Conservation (phyloP, 108 stramenopile species). For the Nitzschia putrida region DNA sequence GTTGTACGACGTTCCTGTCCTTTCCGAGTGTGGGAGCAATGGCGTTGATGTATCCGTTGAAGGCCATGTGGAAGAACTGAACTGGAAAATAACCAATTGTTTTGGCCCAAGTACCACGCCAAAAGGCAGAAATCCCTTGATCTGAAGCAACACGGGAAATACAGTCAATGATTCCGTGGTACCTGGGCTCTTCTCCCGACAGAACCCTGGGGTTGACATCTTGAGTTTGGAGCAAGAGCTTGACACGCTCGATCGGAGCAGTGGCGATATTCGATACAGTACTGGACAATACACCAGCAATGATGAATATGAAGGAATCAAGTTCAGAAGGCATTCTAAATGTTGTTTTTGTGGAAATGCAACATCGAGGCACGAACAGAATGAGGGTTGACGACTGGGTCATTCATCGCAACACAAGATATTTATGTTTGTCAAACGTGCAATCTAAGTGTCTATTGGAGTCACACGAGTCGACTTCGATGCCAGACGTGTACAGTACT, state of each 20-base stretch:
- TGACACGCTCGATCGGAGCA: constrained; percentile 99
- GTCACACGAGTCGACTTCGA: too few species aligned
- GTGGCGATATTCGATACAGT: constrained; percentile 94
- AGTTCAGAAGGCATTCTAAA: constrained; percentile 18
- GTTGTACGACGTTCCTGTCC: constrained; percentile 92
- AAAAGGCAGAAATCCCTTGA: constrained; percentile 91
- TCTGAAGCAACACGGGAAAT: constrained; percentile 92
- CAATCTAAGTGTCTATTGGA: too few species aligned
- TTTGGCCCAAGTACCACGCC: constrained; percentile 98
- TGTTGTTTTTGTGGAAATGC: background rate
- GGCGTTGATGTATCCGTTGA: constrained; percentile 96
- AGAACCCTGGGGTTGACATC: constrained; percentile 97
- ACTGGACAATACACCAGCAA: constrained; percentile 91
- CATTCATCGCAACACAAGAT: too few species aligned
- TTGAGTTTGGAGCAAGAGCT: constrained; percentile 97
- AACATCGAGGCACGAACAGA: background rate
- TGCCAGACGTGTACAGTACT: too few species aligned
- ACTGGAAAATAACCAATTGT: constrained; percentile 98
- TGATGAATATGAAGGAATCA: constrained; percentile 88
- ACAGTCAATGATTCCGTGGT: constrained; percentile 95
- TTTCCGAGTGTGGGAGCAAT: constrained; percentile 96
- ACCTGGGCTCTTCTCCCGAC: constrained; percentile 91
- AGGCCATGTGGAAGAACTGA: constrained; percentile 99
- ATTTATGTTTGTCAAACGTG: too few species aligned
- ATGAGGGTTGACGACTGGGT: background rate